phyloP scores from a whole-genome alignment of 192 early-diverging fungal species.

The Entomortierella parvispora region DNA sequence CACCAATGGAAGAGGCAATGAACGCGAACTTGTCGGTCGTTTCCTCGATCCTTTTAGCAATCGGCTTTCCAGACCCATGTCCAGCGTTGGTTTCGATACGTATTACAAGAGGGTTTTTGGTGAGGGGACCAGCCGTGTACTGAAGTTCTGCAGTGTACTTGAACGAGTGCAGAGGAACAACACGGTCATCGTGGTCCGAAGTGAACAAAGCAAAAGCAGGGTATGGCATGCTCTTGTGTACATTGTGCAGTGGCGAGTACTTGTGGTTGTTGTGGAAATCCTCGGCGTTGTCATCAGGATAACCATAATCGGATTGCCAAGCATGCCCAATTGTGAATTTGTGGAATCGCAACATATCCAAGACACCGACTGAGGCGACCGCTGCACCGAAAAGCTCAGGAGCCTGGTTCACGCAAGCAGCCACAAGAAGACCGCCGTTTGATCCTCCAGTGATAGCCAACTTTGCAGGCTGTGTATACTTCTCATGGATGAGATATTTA shows the following conservation, averaged over 20 bases:
- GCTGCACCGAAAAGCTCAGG: slow-evolving; percentile 77
- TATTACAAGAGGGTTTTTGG: slow-evolving; percentile 65
- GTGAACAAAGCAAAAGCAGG: slow-evolving; percentile 72
- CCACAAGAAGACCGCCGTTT: slow-evolving; percentile 78
- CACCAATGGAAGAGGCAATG: slow-evolving; percentile 58
- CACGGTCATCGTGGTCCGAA: slow-evolving; percentile 77
- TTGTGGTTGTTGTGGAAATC: slow-evolving; percentile 70
- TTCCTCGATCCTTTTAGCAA: slow-evolving; percentile 71
- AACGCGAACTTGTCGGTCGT: slow-evolving; percentile 73
- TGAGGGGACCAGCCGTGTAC: slow-evolving; percentile 57
- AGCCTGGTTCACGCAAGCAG: slow-evolving; percentile 77
- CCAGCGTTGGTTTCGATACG: slow-evolving; percentile 76
- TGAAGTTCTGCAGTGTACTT: slow-evolving; percentile 74
- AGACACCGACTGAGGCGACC: slow-evolving; percentile 74
- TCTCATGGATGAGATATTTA: slow-evolving; percentile 63
- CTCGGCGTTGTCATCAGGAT: slow-evolving; percentile 68
- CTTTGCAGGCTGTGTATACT: slow-evolving; percentile 65
- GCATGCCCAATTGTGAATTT: slow-evolving; percentile 82
- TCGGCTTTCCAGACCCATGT: slow-evolving; percentile 75
- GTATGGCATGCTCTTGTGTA: slow-evolving; percentile 58
- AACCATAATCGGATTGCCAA: slow-evolving; percentile 75
- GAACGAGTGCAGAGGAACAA: slow-evolving; percentile 71
- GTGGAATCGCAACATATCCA: slow-evolving; percentile 81
- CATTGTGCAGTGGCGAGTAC: slow-evolving; percentile 79
- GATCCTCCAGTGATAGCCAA: slow-evolving; percentile 74